Conservation (phyloP, 1,139 yeast species). For the Waltiozyma sp. region DNA sequence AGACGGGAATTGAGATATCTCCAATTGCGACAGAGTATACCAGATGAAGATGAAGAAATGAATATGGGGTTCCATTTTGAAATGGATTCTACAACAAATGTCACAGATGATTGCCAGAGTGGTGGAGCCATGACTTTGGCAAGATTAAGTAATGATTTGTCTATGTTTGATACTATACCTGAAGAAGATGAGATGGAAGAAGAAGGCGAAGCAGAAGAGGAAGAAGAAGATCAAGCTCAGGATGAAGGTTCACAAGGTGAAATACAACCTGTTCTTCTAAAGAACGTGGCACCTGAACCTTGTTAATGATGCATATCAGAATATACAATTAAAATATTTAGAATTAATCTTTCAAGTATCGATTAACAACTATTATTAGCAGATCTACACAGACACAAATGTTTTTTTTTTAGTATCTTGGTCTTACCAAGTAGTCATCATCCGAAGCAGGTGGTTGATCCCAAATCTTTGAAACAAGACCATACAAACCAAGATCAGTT, state of each 20-base stretch:
- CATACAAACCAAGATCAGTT: slow-evolving; percentile 47
- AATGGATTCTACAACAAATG: background rate
- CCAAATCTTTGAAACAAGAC: slow-evolving; percentile 37
- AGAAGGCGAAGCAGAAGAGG: background rate
- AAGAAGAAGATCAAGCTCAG: background rate
- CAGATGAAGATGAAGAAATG: slow-evolving; percentile 18
- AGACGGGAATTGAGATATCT: slow-evolving; percentile 15
- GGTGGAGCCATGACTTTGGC: background rate
- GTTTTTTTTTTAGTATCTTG: background rate
- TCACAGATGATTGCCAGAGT: background rate
- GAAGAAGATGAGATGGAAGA: background rate
- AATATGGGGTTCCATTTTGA: slow-evolving; percentile 18
- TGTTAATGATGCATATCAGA: no score
- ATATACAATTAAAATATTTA: no score
- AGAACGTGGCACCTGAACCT: background rate
- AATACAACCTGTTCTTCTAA: background rate
- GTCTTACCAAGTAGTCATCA: slow-evolving; percentile 1
- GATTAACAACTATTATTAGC: no score
- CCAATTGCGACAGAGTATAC: slow-evolving; percentile 16
- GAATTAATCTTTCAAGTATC: background rate
- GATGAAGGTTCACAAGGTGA: background rate
- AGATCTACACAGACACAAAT: background rate
- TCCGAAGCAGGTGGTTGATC: slow-evolving; percentile 8
- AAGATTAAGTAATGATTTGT: background rate
- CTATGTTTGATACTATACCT: background rate